Evolutionary conservation across 2,329 filamentous ascomycete species (phyloP).

Genomic region (Alternaria solani): DNA sequence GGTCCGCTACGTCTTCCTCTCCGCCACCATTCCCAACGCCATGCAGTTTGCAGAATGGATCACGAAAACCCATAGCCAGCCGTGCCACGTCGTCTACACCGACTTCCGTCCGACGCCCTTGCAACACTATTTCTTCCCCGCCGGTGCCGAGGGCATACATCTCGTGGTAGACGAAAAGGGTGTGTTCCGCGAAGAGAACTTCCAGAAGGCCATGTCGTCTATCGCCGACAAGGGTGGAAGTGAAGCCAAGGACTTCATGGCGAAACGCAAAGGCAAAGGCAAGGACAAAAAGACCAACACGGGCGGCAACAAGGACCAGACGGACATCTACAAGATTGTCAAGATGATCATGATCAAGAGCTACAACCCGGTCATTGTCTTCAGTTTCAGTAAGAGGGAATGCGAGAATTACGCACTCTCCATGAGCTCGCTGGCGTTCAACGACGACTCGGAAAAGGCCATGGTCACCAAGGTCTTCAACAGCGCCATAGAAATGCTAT

Average conservation of each 20-base stretch:
- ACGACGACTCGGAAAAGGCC: constrained; percentile 92
- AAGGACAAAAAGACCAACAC: constrained; percentile 94
- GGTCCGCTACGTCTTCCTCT: constrained; percentile 97
- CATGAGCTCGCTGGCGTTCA: constrained; percentile 89
- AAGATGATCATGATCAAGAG: constrained; percentile 98
- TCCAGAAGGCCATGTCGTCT: constrained; percentile 91
- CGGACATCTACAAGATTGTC: constrained; percentile 96
- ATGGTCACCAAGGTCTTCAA: constrained; percentile 95
- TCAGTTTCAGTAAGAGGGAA: constrained; percentile 98
- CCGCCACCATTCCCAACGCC: constrained; percentile 96
- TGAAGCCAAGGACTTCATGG: constrained; percentile 79
- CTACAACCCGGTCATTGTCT: constrained; percentile 98
- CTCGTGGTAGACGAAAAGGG: constrained; percentile 97
- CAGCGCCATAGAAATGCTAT: constrained; percentile 90
- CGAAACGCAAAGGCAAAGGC: constrained; percentile 83
- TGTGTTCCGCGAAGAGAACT: constrained; percentile 94
- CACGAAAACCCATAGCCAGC: constrained; percentile 95
- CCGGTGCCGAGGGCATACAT: constrained; percentile 90
- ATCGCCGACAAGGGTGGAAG: constrained; percentile 89
- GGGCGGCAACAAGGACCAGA: constrained; percentile 70
- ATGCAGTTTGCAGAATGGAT: constrained; percentile 99
- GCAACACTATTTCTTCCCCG: constrained; percentile 97
- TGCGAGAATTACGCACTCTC: constrained; percentile 90
- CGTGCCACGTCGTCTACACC: constrained; percentile 98
- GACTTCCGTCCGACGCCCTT: constrained; percentile 96